Base-by-base conservation (phyloP, 352 stramenopile species). In the Thalassiosira oceanica region DNA sequence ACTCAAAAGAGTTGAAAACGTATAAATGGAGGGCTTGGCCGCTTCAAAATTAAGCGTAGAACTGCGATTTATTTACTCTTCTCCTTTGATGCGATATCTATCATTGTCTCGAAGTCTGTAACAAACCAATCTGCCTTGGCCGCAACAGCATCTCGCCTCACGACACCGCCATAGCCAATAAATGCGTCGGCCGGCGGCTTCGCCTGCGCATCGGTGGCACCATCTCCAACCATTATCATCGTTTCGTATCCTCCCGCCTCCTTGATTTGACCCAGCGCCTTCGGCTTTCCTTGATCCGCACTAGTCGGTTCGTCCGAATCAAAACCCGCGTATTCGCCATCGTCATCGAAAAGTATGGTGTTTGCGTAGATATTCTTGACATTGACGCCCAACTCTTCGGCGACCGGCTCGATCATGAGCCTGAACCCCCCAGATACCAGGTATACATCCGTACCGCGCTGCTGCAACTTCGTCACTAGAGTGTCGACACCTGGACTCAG, bases 151-250 rank as follows among this genome's bases (percentile, higher is more conserved):
- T 97, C 86, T 55, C 96, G 92, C 18, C 86, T 91, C n/a, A 96
- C 90, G 36, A 99, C 91, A 35, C 97, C 97, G 26, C 96, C 96
- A 77, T 97, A 99, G 39, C 97, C 97, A 61, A 99, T 94, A 73
- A 99, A 98, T 6, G 96, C 87, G 54, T 97, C 85, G 0, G 96
- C 97, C 6, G 97, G 97, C 35, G 97, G 96, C 27, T 96, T 96
- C 13, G 97, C 97, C 81, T 99, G 93, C 15, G 71, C 66, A 86
- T 99, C 97, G 1, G 96, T 99, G 8, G 96, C 96, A 24, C 97
- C 97, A 79, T 99, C 97, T 31, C 97, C 97, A n/a, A 99, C 86
- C 96, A 99, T 98, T 5, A 98, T 90, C 39, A 99, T 94, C 10
- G 87, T 93, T n/a, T 95, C 69, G 83, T 98, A 97, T 44, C 91